Evolutionary conservation across 2,329 filamentous ascomycete genomes (phyloP).

Genomic region (Aureobasidium sp.): DNA sequence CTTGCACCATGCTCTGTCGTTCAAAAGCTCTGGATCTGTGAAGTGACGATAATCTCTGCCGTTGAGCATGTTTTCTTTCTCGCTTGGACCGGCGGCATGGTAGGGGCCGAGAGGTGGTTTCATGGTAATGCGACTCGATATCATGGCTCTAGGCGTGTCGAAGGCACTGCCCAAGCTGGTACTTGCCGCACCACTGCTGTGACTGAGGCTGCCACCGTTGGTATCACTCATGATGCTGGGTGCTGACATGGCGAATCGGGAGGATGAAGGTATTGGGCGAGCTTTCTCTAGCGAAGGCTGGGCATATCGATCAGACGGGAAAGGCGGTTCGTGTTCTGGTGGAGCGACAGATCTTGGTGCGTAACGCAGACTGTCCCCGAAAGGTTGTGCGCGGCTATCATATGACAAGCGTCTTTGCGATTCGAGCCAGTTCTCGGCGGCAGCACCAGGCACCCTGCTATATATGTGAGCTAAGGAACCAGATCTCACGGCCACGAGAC

Average conservation of each 20-base stretch:
- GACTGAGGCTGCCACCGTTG: conserved; percentile 2
- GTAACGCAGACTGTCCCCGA: not conserved
- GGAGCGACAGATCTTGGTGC: not conserved
- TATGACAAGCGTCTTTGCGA: not conserved
- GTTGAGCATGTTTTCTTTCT: conserved; percentile 85
- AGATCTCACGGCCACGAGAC: not conserved
- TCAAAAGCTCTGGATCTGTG: conserved; percentile 62
- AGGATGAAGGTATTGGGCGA: not conserved
- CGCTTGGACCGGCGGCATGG: conserved; percentile 34
- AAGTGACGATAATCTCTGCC: conserved; percentile 75
- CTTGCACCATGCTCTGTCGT: conserved; percentile 79
- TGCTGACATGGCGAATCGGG: not conserved
- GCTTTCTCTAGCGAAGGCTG: not conserved
- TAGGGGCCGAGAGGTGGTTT: not conserved
- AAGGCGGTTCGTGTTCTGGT: not conserved
- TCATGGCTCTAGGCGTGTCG: not conserved
- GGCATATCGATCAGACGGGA: not conserved
- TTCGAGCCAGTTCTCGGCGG: not conserved
- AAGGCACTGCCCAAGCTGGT: conserved; percentile 6
- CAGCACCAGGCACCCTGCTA: conserved; percentile 2
- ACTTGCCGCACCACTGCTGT: not conserved
- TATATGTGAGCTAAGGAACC: not conserved
- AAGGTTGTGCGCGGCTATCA: not conserved
- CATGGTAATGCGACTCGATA: not conserved
- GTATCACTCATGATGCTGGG: not conserved